Conservation (phyloP, 2,329 filamentous ascomycete species). For the Emericellopsis cladophorae region DNA sequence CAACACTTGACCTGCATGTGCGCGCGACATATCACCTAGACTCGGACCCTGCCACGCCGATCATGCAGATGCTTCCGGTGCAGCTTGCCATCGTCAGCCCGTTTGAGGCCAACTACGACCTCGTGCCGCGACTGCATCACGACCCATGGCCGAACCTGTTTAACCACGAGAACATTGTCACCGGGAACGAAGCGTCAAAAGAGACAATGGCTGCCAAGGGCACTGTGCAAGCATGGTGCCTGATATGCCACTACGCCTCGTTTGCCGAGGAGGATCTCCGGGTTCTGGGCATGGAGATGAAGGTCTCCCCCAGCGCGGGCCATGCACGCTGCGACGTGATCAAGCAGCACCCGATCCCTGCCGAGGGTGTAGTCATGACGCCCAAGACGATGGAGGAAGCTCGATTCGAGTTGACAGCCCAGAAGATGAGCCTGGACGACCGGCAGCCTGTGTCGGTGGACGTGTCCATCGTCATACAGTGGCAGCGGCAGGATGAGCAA, state of each 20-base stretch:
- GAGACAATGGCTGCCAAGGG: slow-evolving; percentile 31
- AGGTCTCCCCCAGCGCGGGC: slow-evolving; percentile 46
- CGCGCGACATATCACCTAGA: slow-evolving; percentile 66
- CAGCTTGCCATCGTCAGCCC: slow-evolving; percentile 66
- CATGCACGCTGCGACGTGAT: slow-evolving; percentile 44
- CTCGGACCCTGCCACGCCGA: slow-evolving; percentile 68
- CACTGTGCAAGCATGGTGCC: slow-evolving; percentile 68
- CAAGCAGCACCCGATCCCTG: slow-evolving; percentile 23
- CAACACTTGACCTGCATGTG: slow-evolving; percentile 55
- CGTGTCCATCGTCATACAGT: slow-evolving; percentile 61
- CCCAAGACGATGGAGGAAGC: slow-evolving; percentile 61
- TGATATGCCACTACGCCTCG: slow-evolving; percentile 62
- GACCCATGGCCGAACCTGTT: slow-evolving; percentile 86
- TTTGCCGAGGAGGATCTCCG: slow-evolving; percentile 62
- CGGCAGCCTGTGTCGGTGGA: slow-evolving; percentile 63
- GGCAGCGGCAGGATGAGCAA: slow-evolving; percentile 31
- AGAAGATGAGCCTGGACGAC: slow-evolving; percentile 73
- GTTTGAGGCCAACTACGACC: slow-evolving; percentile 86
- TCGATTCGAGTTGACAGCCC: slow-evolving; percentile 60
- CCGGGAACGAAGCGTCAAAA: slow-evolving; percentile 30
- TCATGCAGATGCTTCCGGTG: slow-evolving; percentile 59
- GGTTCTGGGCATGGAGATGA: slow-evolving; percentile 49
- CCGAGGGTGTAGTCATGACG: slow-evolving; percentile 34
- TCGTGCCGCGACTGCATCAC: slow-evolving; percentile 64
- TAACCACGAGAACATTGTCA: slow-evolving; percentile 35